Evolutionary conservation across 176 grass and related monocot species (phyloP).

Genomic region (Cenchrus purpureus): DNA sequence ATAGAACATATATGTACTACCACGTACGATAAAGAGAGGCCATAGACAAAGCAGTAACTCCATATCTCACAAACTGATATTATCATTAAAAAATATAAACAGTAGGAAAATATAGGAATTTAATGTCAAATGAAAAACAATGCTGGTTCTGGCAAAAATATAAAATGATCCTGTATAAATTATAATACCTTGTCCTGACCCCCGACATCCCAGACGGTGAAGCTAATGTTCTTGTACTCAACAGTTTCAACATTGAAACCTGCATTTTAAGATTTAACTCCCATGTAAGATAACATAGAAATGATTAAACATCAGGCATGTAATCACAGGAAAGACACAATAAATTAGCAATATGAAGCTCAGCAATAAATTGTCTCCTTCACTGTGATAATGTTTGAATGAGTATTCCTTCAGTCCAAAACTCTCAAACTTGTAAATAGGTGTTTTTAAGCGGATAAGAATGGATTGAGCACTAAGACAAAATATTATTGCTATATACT

Average conservation of each 20-base stretch:
- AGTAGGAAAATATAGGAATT: not conserved
- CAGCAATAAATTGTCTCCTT: not conserved
- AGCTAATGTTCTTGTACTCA: constrained; percentile 96
- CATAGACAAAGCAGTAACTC: not conserved
- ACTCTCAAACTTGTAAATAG: too few species aligned
- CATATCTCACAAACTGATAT: too few species aligned
- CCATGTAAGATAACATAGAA: not conserved
- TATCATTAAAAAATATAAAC: not conserved
- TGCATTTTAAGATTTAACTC: constrained; percentile 3
- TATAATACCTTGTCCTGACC: constrained; percentile 90
- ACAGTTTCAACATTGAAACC: constrained; percentile 93
- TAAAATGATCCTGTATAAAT: not conserved
- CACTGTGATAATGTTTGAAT: not conserved
- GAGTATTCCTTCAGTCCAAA: not conserved
- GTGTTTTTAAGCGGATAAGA: too few species aligned
- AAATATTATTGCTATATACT: too few species aligned
- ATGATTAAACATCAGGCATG: not conserved
- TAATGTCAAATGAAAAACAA: not conserved
- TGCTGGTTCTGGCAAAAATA: not conserved
- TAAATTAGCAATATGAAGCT: not conserved
- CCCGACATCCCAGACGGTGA: constrained; percentile 92
- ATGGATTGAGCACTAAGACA: too few species aligned
- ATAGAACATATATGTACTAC: not conserved
- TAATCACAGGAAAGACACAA: not conserved
- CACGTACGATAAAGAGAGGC: not conserved